Evolutionary conservation across 1,284 basidiomycete genomes (phyloP), one percentile per base, ranked within the genome.

Genomic region (Ceratobasidium sp.): DNA sequence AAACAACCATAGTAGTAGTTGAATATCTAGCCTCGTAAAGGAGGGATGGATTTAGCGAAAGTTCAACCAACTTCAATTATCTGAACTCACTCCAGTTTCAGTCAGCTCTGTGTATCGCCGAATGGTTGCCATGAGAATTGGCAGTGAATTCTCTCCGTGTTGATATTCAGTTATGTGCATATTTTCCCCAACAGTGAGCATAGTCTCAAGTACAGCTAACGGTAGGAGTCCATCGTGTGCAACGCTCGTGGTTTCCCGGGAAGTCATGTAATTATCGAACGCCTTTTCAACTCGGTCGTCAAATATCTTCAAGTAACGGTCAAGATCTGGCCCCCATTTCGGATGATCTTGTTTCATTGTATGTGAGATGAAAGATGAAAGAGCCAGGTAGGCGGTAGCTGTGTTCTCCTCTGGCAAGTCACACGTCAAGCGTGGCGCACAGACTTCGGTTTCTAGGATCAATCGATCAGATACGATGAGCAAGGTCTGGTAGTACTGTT

Each of bases 81-180:
- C n/a, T 44, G 18, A 40, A 61, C 71, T 49, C 26, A 73, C 71
- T 23, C 71, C 58, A 33, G 10, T 40, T 33, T 51, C 46, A 18
- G 63, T 39, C 26, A 73, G 58, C 28, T 51, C 26, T n/a, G 44
- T 33, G 44, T 73, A 73, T 46, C 23, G 23, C 3, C 71, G 71
- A 13, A 73, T 26, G 10, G 71, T 61, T 1, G n/a, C 1, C 71
- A 73, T 63, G 18, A 73, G 58, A 6, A 49, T 39, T 0, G 71
- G n/a, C 26, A 73, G 46, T 0, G 46, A 63, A 3, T 26, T 28
- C 12, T 39, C 28, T n/a, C 71, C 71, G 23, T 60, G 55, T 20
- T 73, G 56, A 46, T 61, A 73, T 39, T 56, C 58, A 49, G 64
- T 33, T 64, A 63, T 53, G n/a, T 73, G 71, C 71, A 73, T 73